Conservation (phyloP, 2,329 filamentous ascomycete genomes). For the Alternaria rosae region DNA sequence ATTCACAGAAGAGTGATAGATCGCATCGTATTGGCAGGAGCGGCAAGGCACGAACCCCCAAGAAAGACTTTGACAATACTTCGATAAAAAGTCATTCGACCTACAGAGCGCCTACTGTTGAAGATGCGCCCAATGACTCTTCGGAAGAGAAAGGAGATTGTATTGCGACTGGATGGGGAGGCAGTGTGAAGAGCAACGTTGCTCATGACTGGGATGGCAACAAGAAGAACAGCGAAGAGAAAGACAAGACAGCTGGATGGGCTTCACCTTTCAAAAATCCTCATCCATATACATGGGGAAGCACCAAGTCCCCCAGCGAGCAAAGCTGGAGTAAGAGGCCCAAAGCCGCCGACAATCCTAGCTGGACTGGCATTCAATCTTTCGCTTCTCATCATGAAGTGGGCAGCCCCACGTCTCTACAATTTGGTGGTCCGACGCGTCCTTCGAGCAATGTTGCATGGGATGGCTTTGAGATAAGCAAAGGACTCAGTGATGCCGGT, state of each 20-base stretch:
- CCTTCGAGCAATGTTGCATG: slow-evolving; percentile 14
- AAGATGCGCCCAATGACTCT: slow-evolving; percentile 24
- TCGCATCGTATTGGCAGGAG: neutral
- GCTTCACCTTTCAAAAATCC: neutral
- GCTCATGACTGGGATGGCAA: neutral
- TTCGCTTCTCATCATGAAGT: neutral
- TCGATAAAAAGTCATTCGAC: slow-evolving; percentile 22
- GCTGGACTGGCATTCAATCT: slow-evolving; percentile 3
- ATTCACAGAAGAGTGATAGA: neutral
- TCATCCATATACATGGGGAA: slow-evolving; percentile 11
- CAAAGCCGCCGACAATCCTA: slow-evolving; percentile 1
- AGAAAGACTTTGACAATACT: slow-evolving; percentile 2
- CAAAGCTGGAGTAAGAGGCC: neutral
- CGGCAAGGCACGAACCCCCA: neutral
- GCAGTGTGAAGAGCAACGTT: neutral
- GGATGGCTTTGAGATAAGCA: slow-evolving; percentile 31
- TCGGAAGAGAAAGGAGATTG: slow-evolving; percentile 4
- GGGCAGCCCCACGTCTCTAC: neutral
- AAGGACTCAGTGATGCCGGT: slow-evolving; percentile 28
- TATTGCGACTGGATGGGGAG: slow-evolving; percentile 5
- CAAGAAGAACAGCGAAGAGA: neutral
- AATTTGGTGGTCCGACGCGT: neutral
- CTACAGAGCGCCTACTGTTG: slow-evolving; percentile 33
- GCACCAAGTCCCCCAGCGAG: neutral
- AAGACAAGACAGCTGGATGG: neutral